phyloP scores from a whole-genome alignment of 257 asterid genomes.

The Cordia subcordata region DNA sequence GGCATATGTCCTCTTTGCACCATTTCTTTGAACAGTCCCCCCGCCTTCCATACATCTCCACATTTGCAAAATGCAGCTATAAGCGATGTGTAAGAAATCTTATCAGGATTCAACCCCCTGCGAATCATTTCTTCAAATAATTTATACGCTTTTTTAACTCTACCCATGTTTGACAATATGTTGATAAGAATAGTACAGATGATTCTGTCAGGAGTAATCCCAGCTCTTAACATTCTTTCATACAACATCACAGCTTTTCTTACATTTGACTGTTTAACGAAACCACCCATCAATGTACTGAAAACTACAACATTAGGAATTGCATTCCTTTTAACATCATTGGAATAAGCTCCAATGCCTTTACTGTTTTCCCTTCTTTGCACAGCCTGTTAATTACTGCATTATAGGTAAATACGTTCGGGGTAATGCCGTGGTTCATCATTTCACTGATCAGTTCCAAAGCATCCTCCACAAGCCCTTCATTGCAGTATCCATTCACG shows the following conservation, averaged over 20 bases:
- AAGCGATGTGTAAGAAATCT: conserved; percentile 42
- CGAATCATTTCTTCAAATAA: conserved; percentile 33
- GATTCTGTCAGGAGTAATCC: conserved; percentile 40
- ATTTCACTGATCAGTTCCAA: conserved; percentile 32
- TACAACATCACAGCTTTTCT: conserved; percentile 37
- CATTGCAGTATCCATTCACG: conserved; percentile 31
- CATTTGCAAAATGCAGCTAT: conserved; percentile 47
- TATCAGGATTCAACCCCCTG: conserved; percentile 34
- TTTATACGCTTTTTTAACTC: conserved; percentile 36
- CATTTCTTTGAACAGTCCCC: conserved; percentile 45
- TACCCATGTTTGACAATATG: conserved; percentile 22
- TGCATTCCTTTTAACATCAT: conserved; percentile 38
- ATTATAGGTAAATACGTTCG: conserved; percentile 32
- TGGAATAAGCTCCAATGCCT: conserved; percentile 50
- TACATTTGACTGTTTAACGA: conserved; percentile 37
- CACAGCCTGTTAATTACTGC: conserved; percentile 36
- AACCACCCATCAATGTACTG: conserved; percentile 47
- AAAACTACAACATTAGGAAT: conserved; percentile 46
- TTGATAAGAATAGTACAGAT: conserved; percentile 45
- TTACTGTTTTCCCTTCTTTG: conserved; percentile 34
- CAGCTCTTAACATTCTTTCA: conserved; percentile 39
- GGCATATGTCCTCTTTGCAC: conserved; percentile 26
- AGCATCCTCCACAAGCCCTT: conserved; percentile 37
- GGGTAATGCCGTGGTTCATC: conserved; percentile 26
- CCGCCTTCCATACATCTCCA: conserved; percentile 32